phyloP scores from a whole-genome alignment of 441 rosid species.

The Isatis lusitanica region DNA sequence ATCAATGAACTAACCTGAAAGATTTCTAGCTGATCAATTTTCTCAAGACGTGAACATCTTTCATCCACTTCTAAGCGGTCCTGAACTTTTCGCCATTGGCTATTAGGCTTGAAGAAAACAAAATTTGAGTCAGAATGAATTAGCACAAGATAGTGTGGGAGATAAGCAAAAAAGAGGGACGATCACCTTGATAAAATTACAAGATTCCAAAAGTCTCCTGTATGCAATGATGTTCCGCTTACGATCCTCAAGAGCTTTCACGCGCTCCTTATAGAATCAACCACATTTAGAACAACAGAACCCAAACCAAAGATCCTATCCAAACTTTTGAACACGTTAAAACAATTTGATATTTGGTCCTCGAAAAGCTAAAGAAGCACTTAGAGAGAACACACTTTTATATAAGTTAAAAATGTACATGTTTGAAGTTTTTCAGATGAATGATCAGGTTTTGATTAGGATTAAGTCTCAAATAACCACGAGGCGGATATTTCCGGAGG shows the following conservation, averaged over 20 bases:
- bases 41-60: conserved; percentile 71
- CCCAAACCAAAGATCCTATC: neutral
- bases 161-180: neutral
- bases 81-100: conserved; percentile 84
- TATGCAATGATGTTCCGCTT: conserved; percentile 56
- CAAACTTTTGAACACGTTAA: neutral
- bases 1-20: conserved; percentile 54
- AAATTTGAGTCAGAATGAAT: conserved; percentile 19
- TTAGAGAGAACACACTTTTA: conserved; percentile 3
- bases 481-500: neutral
- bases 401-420: neutral
- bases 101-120: conserved; percentile 48
- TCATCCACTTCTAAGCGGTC: conserved; percentile 70
- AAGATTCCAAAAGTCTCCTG: conserved; percentile 61
- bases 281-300: conserved; percentile 28
- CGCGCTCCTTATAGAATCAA: conserved; percentile 51
- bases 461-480: neutral
- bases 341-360: conserved; percentile 3
- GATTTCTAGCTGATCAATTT: conserved; percentile 65
- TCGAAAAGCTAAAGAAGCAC: conserved; percentile 8
- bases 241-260: conserved; percentile 60
- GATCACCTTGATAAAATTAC: conserved; percentile 69
- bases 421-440: conserved; percentile 10
- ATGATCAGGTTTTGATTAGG: neutral
- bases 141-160: conserved; percentile 11